Base-by-base conservation (phyloP, 257 asterid genomes). In the Fraxinus quadrangulata region DNA sequence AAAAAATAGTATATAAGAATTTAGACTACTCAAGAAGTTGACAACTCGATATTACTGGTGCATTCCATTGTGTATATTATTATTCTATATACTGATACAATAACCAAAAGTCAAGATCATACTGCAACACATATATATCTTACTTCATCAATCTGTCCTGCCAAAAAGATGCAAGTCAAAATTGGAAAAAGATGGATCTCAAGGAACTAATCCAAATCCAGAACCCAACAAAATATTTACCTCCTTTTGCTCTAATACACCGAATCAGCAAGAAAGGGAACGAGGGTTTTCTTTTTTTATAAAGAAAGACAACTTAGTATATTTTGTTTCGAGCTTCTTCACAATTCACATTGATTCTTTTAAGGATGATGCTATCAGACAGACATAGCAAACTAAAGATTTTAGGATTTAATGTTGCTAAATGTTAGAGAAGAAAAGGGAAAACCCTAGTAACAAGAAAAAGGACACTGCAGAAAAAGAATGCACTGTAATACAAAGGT, bases 401-500 rank as follows among this genome's bases (percentile, higher is more conserved):
- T 66, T 4, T 42, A 37, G 45, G 3, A 75, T 72, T 26, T 42
- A 37, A 31, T 1, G 30, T 30, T 31, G 13, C 39, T 67, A 73
- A 63, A 30, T 61, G 69, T 37, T 45, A 77, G 40, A 54, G 61
- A 23, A 36, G 37, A 70, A 80, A 79, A 76, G 75, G 77, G 75
- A 77, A 87, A 89, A 83, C 91, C 94, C 89, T 84, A 87, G 79
- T 79, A 45, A 4, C 33, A 31, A 31, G 45, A 39, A 39, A 39
- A 2, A 39, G 45, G 45, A 39, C 12, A 11, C 28, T 9, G 26
- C 33, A 31, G 13, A 39, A 39, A 39, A 11, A 39, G 45, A 12
- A 8, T 33, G 49, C 70, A 73, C 67, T 77, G 71, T 28, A 74
- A 77, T 81, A 56, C 71, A 77, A 79, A 82, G 78, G 71, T 80